These are phyloP conservation scores for Galerina sulciceps DNA, from an alignment of 768 basidiomycete genomes.

Conservation along the genomic window DNA sequence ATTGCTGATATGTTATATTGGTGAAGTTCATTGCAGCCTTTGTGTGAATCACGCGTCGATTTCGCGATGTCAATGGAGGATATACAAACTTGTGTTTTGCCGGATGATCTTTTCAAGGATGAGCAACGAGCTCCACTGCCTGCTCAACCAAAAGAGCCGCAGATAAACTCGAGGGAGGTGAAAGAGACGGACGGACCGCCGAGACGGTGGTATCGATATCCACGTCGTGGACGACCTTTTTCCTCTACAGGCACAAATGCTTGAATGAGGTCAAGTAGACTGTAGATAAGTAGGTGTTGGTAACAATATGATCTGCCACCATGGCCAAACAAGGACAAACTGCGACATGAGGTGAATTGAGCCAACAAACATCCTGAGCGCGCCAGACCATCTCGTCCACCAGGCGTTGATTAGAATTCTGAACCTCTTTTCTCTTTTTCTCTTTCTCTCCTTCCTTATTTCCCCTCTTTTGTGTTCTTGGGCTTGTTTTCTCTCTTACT, in stretches of 20 bases:
- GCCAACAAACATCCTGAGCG: constrained; percentile 27
- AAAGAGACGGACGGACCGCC: no score
- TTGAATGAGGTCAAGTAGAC: no score
- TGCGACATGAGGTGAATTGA: constrained; percentile 41
- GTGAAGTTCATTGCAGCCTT: background rate
- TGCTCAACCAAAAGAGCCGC: no score
- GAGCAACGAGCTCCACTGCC: background rate
- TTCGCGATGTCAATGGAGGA: constrained; percentile 19
- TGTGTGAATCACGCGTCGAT: background rate
- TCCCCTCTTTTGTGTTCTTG: constrained; percentile 13
- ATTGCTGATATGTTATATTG: no score
- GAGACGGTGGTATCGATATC: background rate
- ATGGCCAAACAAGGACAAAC: constrained; percentile 40
- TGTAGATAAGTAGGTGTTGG: no score
- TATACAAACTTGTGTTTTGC: constrained; percentile 32
- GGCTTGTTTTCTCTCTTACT: constrained; percentile 17
- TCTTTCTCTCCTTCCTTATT: constrained; percentile 25
- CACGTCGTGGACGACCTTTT: background rate
- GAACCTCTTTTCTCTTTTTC: constrained; percentile 22
- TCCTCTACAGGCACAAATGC: no score
- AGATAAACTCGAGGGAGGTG: no score
- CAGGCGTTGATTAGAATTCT: constrained; percentile 17
- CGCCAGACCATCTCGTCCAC: constrained; percentile 23
- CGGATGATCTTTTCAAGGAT: constrained; percentile 32
- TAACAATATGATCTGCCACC: constrained; percentile 19